These are phyloP conservation scores for Hypoxylon fuscum DNA, from an alignment of 495 filamentous ascomycete genomes.

Conservation along the genomic window DNA sequence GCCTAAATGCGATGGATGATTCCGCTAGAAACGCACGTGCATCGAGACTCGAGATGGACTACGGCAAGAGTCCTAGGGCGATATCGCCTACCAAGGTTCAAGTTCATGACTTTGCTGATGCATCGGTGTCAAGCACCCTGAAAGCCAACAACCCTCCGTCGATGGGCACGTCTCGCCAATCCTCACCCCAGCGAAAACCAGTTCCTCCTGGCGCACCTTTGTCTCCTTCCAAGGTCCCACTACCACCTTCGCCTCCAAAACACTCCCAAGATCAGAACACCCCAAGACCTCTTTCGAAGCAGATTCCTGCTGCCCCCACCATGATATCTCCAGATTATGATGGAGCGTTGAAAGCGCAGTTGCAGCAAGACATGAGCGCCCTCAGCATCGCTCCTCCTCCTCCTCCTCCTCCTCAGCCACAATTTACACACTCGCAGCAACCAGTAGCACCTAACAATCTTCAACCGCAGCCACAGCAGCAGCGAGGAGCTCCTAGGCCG, in stretches of 20 bases:
- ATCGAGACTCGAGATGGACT: constrained; percentile 56
- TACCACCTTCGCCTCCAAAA: constrained; percentile 66
- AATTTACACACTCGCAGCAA: constrained; percentile 23
- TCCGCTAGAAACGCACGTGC: constrained; percentile 73
- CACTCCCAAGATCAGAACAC: constrained; percentile 50
- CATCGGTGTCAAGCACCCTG: constrained; percentile 48
- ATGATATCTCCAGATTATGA: constrained; percentile 66
- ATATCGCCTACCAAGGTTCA: constrained; percentile 54
- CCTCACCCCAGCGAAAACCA: constrained; percentile 69
- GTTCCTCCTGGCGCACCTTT: constrained; percentile 50
- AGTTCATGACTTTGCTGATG: constrained; percentile 44
- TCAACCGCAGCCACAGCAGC: constrained; percentile 33
- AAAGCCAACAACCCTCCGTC: constrained; percentile 43
- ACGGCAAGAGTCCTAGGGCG: constrained; percentile 55
- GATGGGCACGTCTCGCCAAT: constrained; percentile 50
- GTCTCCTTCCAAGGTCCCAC: constrained; percentile 70
- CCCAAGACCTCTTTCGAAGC: constrained; percentile 53
- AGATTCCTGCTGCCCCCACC: constrained; percentile 44
- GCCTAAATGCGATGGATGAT: constrained; percentile 73
- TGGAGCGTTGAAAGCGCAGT: constrained; percentile 65
- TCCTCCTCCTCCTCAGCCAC: constrained; percentile 20
- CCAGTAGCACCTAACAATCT: constrained; percentile 39
- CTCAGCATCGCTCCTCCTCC: constrained; percentile 43
- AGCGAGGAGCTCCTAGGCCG: constrained; percentile 36
- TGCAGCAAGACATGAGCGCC: constrained; percentile 67